Conservation (phyloP, 345 rosid genomes). For the Anastatica hierochuntica region DNA sequence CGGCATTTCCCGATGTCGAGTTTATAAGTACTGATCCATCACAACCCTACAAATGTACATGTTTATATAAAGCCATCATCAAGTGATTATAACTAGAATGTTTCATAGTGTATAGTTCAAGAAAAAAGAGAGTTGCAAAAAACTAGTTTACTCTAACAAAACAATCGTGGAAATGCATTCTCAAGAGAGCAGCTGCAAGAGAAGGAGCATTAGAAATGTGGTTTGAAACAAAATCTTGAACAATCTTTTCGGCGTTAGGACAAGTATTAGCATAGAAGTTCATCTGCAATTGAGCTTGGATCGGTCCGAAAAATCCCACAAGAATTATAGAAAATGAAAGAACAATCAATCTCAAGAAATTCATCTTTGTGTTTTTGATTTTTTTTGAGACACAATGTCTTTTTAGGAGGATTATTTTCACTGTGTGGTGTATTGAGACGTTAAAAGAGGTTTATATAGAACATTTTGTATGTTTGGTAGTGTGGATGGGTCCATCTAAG, state of each 20-base stretch:
- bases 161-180: slow-evolving; percentile 94
- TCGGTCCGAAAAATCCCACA: slow-evolving; percentile 26
- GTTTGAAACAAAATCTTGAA: slow-evolving; percentile 39
- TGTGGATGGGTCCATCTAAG: slow-evolving; percentile 18
- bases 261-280: slow-evolving; percentile 54
- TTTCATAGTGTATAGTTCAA: background rate
- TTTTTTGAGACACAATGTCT: background rate
- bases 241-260: slow-evolving; percentile 66
- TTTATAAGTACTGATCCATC: slow-evolving; percentile 80
- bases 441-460: slow-evolving; percentile 13
- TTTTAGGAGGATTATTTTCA: slow-evolving; percentile 4
- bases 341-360: slow-evolving; percentile 6
- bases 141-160: slow-evolving; percentile 47
- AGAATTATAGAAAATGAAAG: slow-evolving; percentile 17
- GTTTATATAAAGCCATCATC: background rate
- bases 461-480: slow-evolving; percentile 9
- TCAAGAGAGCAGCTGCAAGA: slow-evolving; percentile 56
- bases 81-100: background rate
- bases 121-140: background rate
- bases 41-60: slow-evolving; percentile 50
- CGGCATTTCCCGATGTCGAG: slow-evolving; percentile 49
- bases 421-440: slow-evolving; percentile 12
- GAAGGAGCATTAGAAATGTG: slow-evolving; percentile 67
- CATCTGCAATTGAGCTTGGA: slow-evolving; percentile 49
- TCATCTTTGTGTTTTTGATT: slow-evolving; percentile 13